Base-by-base conservation (phyloP, 2,329 filamentous ascomycete genomes). In the Talaromyces sp. region DNA sequence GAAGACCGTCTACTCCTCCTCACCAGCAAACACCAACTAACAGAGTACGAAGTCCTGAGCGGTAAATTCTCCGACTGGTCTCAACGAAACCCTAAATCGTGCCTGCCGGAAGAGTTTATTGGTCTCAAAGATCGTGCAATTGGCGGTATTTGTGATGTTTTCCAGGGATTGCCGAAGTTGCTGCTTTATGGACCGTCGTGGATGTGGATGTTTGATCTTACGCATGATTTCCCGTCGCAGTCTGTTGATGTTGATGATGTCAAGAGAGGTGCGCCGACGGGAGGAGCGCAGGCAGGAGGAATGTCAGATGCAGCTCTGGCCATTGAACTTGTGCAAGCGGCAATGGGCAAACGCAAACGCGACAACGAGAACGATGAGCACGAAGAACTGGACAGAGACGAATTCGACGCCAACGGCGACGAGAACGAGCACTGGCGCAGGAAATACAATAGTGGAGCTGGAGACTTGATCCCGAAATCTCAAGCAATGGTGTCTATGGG, bases 131-230 rank as follows among this genome's bases (percentile, higher is more conserved):
- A 97, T 75, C 84, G 91, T 49, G 90, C 90, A 63, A 94, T 94
- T 81, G 93, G 93, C 3, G 88, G 89, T 29, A 77, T 97, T 45
- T 98, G 94, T 93, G 91, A 96, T 73, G 82, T 89, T 1, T 81
- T 82, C 31, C 74, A 75, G 31, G 69, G 70, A 7, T 79, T 80
- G n/a, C 81, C 87, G 56, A 86, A 94, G 15, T 79, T 94, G 7
- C 98, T 94, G 92, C 80, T 98, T 22, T 97, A 96, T 73, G 93
- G 94, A 6, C 86, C 88, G 47, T 89, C 86, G 1, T 98, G 93
- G 85, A 78, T 99, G 27, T 93, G 91, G 80, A 98, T 98, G 93
- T 87, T 99, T 67, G 93, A 98, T 75, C 81, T 96, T 34, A 86
- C 86, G 22, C 85, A 86, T 72, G 90, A 97, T 75, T 84, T 95